These are phyloP conservation scores for Cetradonia linearis DNA, from an alignment of 495 filamentous ascomycete species.

Conservation along the genomic window DNA sequence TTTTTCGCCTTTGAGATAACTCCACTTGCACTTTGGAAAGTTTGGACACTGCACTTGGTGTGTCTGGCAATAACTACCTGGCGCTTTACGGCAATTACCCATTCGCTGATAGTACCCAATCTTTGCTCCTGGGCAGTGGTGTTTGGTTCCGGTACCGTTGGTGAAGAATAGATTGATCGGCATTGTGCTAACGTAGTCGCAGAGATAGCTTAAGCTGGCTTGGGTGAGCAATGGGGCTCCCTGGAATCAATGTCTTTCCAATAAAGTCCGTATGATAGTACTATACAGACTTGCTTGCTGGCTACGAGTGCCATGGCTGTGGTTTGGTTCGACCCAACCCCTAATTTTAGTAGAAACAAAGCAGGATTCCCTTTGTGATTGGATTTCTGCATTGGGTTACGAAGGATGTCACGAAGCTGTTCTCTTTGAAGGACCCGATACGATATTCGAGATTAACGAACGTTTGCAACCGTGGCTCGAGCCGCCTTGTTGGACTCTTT, in stretches of 20 bases:
- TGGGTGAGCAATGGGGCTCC: not conserved
- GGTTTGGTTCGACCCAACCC: not conserved
- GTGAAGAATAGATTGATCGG: not conserved
- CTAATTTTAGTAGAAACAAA: not conserved
- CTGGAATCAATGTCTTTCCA: too few species aligned
- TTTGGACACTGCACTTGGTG: not conserved
- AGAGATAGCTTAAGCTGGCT: not conserved
- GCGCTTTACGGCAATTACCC: not conserved
- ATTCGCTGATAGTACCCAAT: not conserved
- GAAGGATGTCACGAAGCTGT: not conserved
- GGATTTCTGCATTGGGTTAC: not conserved
- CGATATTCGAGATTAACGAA: too few species aligned
- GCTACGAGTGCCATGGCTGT: not conserved
- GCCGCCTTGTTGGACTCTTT: not conserved
- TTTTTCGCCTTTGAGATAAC: not conserved
- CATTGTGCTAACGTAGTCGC: not conserved
- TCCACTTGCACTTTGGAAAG: not conserved
- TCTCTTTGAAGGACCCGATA: not conserved
- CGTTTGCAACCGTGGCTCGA: not conserved
- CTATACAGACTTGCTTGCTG: too few species aligned
- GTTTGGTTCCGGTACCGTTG: not conserved
- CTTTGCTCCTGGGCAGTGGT: constrained; percentile 11
- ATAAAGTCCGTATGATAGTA: too few species aligned
- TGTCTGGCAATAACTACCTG: not conserved
- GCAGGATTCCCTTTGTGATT: not conserved